Conservation (phyloP, 164 flowering plant genomes). For the Vitis labrusca region DNA sequence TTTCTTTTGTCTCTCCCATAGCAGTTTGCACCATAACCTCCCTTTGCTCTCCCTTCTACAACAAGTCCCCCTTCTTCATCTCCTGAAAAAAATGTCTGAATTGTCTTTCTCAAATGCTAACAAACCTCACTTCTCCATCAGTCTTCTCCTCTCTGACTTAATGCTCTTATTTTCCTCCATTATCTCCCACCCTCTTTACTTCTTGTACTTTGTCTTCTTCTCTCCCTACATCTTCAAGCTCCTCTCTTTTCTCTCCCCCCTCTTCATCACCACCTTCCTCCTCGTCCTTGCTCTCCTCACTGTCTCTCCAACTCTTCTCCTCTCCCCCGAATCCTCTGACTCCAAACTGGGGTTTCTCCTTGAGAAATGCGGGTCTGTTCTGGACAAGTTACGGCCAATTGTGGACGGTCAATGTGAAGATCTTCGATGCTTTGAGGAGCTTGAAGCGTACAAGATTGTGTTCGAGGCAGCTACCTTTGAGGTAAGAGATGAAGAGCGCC, state of each 20-base stretch:
- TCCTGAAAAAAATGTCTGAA: conserved; percentile 32
- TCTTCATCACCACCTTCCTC: conserved; percentile 72
- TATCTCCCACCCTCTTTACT: conserved; percentile 65
- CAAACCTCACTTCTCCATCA: conserved; percentile 22
- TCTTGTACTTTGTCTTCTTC: conserved; percentile 78
- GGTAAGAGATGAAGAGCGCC: conserved; percentile 9
- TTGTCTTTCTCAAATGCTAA: conserved; percentile 20
- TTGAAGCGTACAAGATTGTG: conserved; percentile 43
- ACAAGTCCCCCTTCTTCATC: conserved; percentile 12
- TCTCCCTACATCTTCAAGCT: conserved; percentile 68
- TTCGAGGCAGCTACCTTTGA: conserved; percentile 25
- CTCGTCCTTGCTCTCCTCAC: conserved; percentile 52
- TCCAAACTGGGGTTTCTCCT: conserved; percentile 30
- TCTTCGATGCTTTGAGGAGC: conserved; percentile 22
- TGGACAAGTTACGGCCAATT: conserved; percentile 18
- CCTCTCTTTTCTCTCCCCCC: conserved; percentile 72
- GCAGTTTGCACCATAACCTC: background rate
- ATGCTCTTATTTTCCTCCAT: conserved; percentile 37
- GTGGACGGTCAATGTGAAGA: conserved; percentile 19
- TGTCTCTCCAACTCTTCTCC: conserved; percentile 24
- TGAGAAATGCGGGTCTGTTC: conserved; percentile 10
- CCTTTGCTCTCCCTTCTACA: conserved; percentile 4
- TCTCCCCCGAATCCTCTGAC: conserved; percentile 6
- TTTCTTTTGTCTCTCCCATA: conserved; percentile 1
- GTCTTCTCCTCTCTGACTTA: conserved; percentile 41